These are phyloP conservation scores for Debaryomyces prosopidis DNA, from an alignment of 805 yeast species.

Conservation along the genomic window DNA sequence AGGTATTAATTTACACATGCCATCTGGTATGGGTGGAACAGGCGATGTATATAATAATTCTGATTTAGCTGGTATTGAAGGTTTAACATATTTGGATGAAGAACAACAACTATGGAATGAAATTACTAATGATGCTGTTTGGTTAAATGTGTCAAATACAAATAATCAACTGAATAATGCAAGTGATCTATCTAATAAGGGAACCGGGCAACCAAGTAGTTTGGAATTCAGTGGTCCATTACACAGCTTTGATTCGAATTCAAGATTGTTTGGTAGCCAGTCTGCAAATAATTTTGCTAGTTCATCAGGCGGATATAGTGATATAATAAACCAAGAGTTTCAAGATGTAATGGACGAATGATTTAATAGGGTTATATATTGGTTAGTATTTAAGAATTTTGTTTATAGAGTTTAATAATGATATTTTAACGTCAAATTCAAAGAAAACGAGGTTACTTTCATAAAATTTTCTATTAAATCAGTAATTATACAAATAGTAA, in stretches of 20 bases:
- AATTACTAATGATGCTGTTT: slow-evolving; percentile 72
- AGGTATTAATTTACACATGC: slow-evolving; percentile 15
- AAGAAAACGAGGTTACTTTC: too few relatives aligned
- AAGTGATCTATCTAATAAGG: not conserved
- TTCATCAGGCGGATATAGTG: slow-evolving; percentile 31
- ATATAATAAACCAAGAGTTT: slow-evolving; percentile 40
- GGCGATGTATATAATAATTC: slow-evolving; percentile 35
- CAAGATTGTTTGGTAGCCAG: not conserved
- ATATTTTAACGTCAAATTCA: too few relatives aligned
- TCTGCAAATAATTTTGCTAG: not conserved
- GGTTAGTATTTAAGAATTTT: too few relatives aligned
- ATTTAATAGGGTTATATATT: not conserved
- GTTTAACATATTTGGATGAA: slow-evolving; percentile 40
- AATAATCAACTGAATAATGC: not conserved
- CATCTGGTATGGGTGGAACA: slow-evolving; percentile 10
- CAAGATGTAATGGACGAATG: slow-evolving; percentile 24
- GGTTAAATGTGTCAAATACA: slow-evolving; percentile 47
- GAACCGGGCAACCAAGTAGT: not conserved
- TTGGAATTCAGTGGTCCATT: too few relatives aligned
- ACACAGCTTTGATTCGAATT: not conserved
- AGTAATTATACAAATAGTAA: not conserved
- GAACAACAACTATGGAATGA: slow-evolving; percentile 71
- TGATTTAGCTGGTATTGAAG: slow-evolving; percentile 44
- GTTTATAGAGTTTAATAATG: too few relatives aligned
- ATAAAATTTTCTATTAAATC: too few relatives aligned